Evolutionary conservation across 495 filamentous ascomycete species (phyloP).

Genomic region (Tuber calosporum): DNA sequence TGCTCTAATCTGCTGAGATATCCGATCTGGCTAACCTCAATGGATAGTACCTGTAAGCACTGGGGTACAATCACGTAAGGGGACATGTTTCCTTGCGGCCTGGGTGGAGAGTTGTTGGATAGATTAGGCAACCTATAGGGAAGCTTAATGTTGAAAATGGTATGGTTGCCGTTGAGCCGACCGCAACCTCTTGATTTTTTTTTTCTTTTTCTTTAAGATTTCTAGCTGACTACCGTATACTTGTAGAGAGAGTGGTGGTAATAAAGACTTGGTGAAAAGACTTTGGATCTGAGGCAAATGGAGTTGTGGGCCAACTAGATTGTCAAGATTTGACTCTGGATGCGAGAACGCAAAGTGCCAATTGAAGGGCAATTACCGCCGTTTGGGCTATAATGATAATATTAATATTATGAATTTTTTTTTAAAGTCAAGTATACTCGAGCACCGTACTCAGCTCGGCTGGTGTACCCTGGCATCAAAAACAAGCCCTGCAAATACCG

Average conservation of each 20-base stretch:
- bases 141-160: neutral
- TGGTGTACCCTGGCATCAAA: neutral
- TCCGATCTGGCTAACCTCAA: neutral
- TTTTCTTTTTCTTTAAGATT: neutral
- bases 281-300: no score
- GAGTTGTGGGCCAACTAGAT: no score
- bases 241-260: no score
- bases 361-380: neutral
- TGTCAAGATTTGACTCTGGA: no score
- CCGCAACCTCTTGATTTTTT: neutral
- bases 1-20: neutral
- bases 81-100: neutral
- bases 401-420: no score
- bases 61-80: no score
- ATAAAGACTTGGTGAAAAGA: no score
- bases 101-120: neutral
- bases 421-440: neutral
- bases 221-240: no score
- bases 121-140: neutral
- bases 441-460: neutral
- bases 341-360: no score
- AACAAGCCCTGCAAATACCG: neutral
- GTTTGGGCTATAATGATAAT: neutral
- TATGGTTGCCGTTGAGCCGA: neutral
- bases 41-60: no score